Percentiles rank a stretch among this genome's conserved stretches.
These are phyloP conservation scores for Trypanosomatidae sp. DNA, from an alignment of 208 protist species.

Conservation along the genomic window DNA sequence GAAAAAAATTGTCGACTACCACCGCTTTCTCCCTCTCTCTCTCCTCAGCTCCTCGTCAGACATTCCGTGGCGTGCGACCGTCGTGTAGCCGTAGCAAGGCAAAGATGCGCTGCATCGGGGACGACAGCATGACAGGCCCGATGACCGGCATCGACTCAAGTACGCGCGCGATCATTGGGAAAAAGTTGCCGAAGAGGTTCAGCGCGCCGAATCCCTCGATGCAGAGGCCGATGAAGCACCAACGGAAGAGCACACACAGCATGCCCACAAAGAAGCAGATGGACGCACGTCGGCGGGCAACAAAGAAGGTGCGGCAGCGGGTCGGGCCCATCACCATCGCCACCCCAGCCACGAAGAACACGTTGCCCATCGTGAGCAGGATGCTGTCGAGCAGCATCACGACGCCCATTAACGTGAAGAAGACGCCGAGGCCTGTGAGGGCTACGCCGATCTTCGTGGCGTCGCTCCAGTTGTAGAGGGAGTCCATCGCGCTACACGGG, in stretches of 20 bases:
- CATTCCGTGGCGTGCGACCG: slow-evolving; percentile 48
- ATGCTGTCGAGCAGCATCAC: slow-evolving; percentile 83
- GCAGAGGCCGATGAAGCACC: slow-evolving; percentile 82
- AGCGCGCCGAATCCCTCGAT: slow-evolving; percentile 87
- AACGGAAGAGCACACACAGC: slow-evolving; percentile 72
- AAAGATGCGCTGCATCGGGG: slow-evolving; percentile 57
- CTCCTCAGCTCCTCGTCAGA: too few species aligned
- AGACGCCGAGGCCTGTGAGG: slow-evolving; percentile 77
- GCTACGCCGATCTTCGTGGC: slow-evolving; percentile 90
- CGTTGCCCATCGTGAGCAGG: slow-evolving; percentile 90
- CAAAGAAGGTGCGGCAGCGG: slow-evolving; percentile 83
- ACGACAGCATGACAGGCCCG: slow-evolving; percentile 68
- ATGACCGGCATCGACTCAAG: slow-evolving; percentile 84
- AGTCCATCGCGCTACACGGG: slow-evolving; percentile 56
- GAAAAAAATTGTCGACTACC: too few species aligned
- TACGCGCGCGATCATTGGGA: slow-evolving; percentile 86
- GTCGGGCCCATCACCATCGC: slow-evolving; percentile 83
- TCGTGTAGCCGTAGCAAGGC: slow-evolving; percentile 34
- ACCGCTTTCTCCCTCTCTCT: too few species aligned
- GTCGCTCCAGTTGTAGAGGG: slow-evolving; percentile 88
- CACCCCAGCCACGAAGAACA: slow-evolving; percentile 85
- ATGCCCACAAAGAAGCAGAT: slow-evolving; percentile 89
- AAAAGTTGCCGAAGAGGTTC: slow-evolving; percentile 93
- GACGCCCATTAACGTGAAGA: slow-evolving; percentile 80
- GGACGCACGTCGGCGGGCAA: slow-evolving; percentile 62